Evolutionary conservation across 768 basidiomycete species (phyloP).

Genomic region (Vishniacozyma victoriae): DNA sequence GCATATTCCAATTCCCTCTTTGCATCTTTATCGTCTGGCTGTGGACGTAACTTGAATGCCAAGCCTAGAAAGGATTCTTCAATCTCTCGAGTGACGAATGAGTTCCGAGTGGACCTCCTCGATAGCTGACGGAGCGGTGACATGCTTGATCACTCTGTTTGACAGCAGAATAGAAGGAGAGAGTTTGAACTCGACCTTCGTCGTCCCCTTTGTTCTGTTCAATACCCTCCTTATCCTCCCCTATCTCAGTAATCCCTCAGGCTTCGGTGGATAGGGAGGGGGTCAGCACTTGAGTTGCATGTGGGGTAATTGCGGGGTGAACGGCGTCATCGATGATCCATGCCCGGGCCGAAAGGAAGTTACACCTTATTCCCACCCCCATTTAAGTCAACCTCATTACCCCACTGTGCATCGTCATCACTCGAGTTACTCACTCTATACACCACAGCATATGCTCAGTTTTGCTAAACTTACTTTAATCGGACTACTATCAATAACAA

Average conservation of each 20-base stretch:
- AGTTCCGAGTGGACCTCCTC: slow-evolving; percentile 21
- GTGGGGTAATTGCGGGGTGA: too few species aligned
- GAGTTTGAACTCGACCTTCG: neutral
- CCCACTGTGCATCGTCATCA: neutral
- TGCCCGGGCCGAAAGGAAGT: too few species aligned
- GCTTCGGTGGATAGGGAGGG: neutral
- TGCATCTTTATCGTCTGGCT: slow-evolving; percentile 2
- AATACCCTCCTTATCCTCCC: neutral
- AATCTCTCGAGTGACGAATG: slow-evolving; percentile 18
- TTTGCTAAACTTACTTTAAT: neutral
- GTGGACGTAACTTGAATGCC: slow-evolving; percentile 13
- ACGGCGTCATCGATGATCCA: too few species aligned
- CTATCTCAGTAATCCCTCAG: neutral
- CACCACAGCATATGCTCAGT: neutral
- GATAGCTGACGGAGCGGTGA: neutral
- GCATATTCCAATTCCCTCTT: slow-evolving; percentile 29
- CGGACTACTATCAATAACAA: neutral
- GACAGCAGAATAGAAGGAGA: neutral
- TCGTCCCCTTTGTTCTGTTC: neutral
- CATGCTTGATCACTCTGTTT: neutral
- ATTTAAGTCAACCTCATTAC: too few species aligned
- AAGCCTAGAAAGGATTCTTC: slow-evolving; percentile 37
- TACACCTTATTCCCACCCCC: too few species aligned
- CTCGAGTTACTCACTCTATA: neutral
- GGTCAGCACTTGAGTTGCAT: neutral